Evolutionary conservation across 225 moss, liverwort and hornwort genomes (phyloP).

Genomic region (Neckera pumila): DNA sequence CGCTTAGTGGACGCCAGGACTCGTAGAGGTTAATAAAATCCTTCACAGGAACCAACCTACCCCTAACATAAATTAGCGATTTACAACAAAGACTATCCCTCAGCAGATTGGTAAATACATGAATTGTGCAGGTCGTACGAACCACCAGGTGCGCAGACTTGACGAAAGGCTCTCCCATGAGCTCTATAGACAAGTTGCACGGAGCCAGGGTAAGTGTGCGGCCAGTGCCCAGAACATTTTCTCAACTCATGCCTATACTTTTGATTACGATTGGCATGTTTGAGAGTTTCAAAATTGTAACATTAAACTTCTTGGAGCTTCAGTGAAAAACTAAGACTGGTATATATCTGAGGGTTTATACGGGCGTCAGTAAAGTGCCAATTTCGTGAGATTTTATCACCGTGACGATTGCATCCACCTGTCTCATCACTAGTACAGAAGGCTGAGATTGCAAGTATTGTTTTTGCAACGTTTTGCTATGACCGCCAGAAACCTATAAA

Average conservation of each 20-base stretch:
- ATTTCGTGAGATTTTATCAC: background rate
- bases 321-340: background rate
- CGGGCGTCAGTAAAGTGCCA: background rate
- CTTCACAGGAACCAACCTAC: background rate
- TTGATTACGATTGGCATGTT: background rate
- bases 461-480: background rate
- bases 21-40: background rate
- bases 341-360: background rate
- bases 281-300: background rate
- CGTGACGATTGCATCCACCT: too few species aligned
- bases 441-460: background rate
- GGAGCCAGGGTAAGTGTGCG: conserved; percentile 12
- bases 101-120: background rate
- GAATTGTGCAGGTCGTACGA: conserved; percentile 7
- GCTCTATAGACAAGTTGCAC: conserved; percentile 24
- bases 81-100: background rate
- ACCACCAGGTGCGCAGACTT: background rate
- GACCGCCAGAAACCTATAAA: background rate
- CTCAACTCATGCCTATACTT: background rate
- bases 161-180: background rate
- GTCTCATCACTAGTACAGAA: background rate
- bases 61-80: background rate
- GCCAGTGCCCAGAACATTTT: background rate
- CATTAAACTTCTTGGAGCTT: background rate
- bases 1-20: background rate